These are phyloP conservation scores for Leishmania guyanensis DNA, from an alignment of 208 protist species.

Conservation along the genomic window DNA sequence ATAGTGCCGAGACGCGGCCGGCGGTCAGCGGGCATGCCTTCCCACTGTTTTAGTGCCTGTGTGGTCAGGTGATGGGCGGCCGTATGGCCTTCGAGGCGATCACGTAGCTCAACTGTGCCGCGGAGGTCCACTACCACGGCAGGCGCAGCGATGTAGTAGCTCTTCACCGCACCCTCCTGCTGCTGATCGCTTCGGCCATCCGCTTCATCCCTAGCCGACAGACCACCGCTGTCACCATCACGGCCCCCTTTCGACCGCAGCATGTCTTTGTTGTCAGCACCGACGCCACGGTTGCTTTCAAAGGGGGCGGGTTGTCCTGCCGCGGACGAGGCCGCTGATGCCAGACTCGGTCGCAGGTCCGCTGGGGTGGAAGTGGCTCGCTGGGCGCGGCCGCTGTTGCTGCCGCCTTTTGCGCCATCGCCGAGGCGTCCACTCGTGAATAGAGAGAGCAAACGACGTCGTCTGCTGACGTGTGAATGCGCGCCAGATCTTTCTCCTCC, in stretches of 20 bases:
- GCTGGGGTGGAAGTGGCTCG: neutral
- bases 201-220: neutral
- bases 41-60: constrained; percentile 41
- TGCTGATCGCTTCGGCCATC: neutral
- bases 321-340: neutral
- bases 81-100: constrained; percentile 47
- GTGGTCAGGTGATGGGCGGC: constrained; percentile 35
- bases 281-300: neutral
- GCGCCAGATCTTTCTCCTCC: neutral
- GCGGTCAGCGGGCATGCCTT: constrained; percentile 22
- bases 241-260: neutral
- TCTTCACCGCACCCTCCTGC: neutral
- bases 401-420: neutral
- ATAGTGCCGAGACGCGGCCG: constrained; percentile 34
- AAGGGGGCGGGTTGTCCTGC: neutral
- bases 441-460: constrained; percentile 28
- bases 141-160: neutral
- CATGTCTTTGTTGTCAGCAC: neutral
- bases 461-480: constrained; percentile 4
- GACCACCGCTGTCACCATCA: neutral
- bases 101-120: constrained; percentile 43
- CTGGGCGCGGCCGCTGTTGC: neutral
- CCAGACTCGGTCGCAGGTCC: neutral
- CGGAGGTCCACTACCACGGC: constrained; percentile 41
- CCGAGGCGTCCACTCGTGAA: constrained; percentile 32